These are phyloP conservation scores for Colletotrichum tamarilloi DNA, from an alignment of 2,329 filamentous ascomycete species.

Conservation along the genomic window DNA sequence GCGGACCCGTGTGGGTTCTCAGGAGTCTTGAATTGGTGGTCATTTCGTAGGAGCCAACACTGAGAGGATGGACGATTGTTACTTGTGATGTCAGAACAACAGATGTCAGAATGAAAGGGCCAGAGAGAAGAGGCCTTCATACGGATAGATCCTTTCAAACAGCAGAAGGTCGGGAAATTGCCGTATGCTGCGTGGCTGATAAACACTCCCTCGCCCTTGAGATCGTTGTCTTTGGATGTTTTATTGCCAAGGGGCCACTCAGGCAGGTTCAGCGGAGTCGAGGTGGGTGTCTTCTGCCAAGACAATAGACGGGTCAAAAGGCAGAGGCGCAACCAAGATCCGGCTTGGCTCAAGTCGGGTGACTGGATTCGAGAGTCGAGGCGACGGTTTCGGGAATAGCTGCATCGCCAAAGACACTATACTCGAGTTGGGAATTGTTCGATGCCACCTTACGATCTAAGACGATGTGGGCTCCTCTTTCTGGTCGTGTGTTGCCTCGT, in stretches of 20 bases:
- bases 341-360: constrained; percentile 20
- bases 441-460: background rate
- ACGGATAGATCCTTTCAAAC: background rate
- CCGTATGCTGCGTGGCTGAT: background rate
- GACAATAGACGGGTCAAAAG: constrained; percentile 9
- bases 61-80: background rate
- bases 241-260: constrained; percentile 23
- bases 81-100: background rate
- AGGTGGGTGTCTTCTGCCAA: constrained; percentile 14
- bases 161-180: background rate
- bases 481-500: background rate
- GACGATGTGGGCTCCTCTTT: background rate
- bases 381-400: background rate
- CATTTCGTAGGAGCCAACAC: background rate
- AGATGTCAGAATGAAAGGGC: background rate
- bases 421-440: background rate
- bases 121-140: background rate
- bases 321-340: constrained; percentile 5
- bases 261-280: background rate
- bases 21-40: no score
- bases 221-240: background rate
- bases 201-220: background rate
- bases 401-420: background rate
- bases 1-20: constrained; percentile 15
- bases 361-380: background rate